phyloP scores from a whole-genome alignment of 805 yeast genomes.

The Dipodascus albidus region DNA sequence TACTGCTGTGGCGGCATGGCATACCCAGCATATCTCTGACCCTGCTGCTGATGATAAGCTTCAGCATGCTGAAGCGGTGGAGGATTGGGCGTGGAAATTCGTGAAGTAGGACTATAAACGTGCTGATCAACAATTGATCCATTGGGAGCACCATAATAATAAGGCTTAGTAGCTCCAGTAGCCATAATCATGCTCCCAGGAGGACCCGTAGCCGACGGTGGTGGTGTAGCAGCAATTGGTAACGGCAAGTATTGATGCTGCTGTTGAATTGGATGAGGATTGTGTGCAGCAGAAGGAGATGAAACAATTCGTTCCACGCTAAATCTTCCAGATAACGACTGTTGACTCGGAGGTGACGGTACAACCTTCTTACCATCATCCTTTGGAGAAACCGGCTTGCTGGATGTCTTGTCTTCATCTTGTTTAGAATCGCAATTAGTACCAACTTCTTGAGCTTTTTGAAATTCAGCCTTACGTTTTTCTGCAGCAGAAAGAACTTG shows the following conservation, averaged over 20 bases:
- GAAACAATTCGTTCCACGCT: neutral
- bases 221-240: neutral
- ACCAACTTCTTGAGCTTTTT: slow-evolving; percentile 3
- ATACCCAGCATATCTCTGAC: neutral
- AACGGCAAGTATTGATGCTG: neutral
- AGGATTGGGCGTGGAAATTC: slow-evolving; percentile 1
- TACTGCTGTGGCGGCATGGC: neutral
- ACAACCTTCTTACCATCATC: neutral
- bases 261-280: neutral
- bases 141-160: slow-evolving; percentile 4
- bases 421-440: neutral
- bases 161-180: slow-evolving; percentile 3
- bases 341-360: neutral
- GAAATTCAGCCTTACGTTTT: slow-evolving; percentile 16
- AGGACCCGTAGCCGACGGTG: neutral
- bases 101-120: neutral
- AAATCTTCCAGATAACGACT: neutral
- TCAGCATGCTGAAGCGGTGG: slow-evolving; percentile 1
- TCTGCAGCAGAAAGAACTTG: slow-evolving; percentile 25
- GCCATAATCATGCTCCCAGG: slow-evolving; percentile 1
- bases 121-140: neutral
- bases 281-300: neutral
- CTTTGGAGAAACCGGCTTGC: slow-evolving; percentile 1
- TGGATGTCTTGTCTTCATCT: neutral
- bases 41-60: neutral